phyloP scores from a whole-genome alignment of 140 eudicot genomes.

The Eryngium alpinum region DNA sequence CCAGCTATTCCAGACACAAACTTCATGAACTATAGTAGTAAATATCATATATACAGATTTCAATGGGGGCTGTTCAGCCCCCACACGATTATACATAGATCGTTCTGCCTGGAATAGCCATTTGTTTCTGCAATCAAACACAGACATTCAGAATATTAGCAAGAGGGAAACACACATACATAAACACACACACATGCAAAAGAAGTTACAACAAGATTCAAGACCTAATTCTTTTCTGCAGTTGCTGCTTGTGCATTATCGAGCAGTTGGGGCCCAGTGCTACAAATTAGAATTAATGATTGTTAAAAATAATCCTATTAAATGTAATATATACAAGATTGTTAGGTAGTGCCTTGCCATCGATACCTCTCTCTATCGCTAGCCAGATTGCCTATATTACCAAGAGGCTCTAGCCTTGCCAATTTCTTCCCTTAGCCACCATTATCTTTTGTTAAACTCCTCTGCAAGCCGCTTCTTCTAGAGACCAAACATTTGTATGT shows the following conservation, averaged over 20 bases:
- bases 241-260: slow-evolving; percentile 85
- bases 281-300: slow-evolving; percentile 7
- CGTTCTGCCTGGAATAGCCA: slow-evolving; percentile 11
- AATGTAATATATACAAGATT: neutral
- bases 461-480: slow-evolving; percentile 42
- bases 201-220: neutral
- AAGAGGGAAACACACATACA: neutral
- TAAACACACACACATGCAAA: neutral
- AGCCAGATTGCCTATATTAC: slow-evolving; percentile 39
- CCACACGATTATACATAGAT: no score
- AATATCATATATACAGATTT: no score
- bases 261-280: slow-evolving; percentile 83
- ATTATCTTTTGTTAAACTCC: slow-evolving; percentile 54
- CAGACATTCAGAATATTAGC: neutral
- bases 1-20: no score
- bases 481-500: neutral
- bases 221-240: slow-evolving; percentile 55
- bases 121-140: slow-evolving; percentile 14
- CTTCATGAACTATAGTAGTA: no score
- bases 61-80: no score
- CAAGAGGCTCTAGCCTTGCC: slow-evolving; percentile 1
- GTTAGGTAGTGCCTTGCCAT: slow-evolving; percentile 63
- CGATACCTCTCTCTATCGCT: slow-evolving; percentile 34
- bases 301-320: neutral
- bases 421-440: slow-evolving; percentile 43